Evolutionary conservation across 345 rosid genomes (phyloP).

Genomic region (Conringia planisiliqua): DNA sequence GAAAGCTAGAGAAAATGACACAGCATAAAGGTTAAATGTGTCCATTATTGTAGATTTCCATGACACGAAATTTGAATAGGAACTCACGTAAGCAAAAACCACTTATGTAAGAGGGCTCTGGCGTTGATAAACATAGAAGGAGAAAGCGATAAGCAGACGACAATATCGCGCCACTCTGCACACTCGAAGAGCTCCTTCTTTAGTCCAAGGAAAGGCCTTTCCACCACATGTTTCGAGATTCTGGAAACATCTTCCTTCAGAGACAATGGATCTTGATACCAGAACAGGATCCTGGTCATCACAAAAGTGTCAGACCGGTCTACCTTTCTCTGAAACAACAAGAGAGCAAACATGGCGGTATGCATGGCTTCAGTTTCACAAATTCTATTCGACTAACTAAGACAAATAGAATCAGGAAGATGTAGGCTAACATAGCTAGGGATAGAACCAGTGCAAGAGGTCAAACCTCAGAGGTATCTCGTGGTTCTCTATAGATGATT

Average conservation of each 20-base stretch:
- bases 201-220: constrained; percentile 66
- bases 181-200: constrained; percentile 52
- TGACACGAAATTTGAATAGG: background rate
- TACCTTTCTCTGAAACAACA: constrained; percentile 24
- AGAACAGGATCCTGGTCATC: constrained; percentile 55
- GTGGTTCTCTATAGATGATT: constrained; percentile 35
- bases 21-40: background rate
- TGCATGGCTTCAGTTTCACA: constrained; percentile 12
- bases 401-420: background rate
- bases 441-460: background rate
- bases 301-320: constrained; percentile 34
- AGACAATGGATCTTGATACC: constrained; percentile 65
- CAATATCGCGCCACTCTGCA: constrained; percentile 45
- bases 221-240: constrained; percentile 47
- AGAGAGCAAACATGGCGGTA: constrained; percentile 16
- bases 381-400: background rate
- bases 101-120: constrained; percentile 57
- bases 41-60: background rate
- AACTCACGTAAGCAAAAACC: constrained; percentile 76
- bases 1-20: background rate
- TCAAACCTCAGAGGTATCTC: constrained; percentile 60
- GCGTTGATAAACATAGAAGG: constrained; percentile 30
- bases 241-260: constrained; percentile 56
- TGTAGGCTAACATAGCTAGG: background rate
- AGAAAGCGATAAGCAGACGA: constrained; percentile 21